Conservation (phyloP, 768 basidiomycete species). For the Coprinopsis strossmayeri region DNA sequence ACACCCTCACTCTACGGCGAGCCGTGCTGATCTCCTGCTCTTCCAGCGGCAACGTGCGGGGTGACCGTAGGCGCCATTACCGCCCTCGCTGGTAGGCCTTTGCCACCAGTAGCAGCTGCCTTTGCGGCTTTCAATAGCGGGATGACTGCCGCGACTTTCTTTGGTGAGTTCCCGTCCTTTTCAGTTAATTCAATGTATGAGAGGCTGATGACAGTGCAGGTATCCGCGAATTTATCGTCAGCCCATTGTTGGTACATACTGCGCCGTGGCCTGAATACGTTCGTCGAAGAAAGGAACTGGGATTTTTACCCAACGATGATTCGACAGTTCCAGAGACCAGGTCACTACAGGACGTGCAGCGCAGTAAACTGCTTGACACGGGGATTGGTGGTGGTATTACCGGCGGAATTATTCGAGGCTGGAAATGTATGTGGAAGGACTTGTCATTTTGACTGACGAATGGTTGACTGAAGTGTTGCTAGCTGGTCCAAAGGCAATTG, state of each 20-base stretch:
- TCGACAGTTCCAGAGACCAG: constrained; percentile 15
- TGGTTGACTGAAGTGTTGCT: constrained; percentile 7
- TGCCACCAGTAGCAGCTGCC: constrained; percentile 39
- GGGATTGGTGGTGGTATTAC: constrained; percentile 65
- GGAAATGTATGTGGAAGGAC: constrained; percentile 43
- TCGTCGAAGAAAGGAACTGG: constrained; percentile 29
- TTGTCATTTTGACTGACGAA: not conserved
- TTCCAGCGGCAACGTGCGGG: constrained; percentile 53
- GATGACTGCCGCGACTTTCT: constrained; percentile 68
- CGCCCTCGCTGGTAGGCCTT: constrained; percentile 41
- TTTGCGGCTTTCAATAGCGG: constrained; percentile 69
- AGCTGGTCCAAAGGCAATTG: constrained; percentile 58
- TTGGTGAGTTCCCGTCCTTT: constrained; percentile 45
- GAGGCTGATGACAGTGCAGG: too few relatives aligned
- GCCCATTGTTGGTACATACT: constrained; percentile 47
- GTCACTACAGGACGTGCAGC: constrained; percentile 50
- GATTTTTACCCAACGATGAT: constrained; percentile 3
- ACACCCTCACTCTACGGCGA: constrained; percentile 14
- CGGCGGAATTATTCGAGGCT: constrained; percentile 51
- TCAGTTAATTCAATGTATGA: too few relatives aligned
- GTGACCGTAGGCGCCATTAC: constrained; percentile 37
- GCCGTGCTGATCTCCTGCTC: constrained; percentile 18
- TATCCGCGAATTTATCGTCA: constrained; percentile 69
- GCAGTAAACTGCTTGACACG: constrained; percentile 59
- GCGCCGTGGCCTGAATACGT: constrained; percentile 44